These are phyloP conservation scores for Scenedesmus sp. DNA, from an alignment of 163 green algal genomes.

Conservation along the genomic window DNA sequence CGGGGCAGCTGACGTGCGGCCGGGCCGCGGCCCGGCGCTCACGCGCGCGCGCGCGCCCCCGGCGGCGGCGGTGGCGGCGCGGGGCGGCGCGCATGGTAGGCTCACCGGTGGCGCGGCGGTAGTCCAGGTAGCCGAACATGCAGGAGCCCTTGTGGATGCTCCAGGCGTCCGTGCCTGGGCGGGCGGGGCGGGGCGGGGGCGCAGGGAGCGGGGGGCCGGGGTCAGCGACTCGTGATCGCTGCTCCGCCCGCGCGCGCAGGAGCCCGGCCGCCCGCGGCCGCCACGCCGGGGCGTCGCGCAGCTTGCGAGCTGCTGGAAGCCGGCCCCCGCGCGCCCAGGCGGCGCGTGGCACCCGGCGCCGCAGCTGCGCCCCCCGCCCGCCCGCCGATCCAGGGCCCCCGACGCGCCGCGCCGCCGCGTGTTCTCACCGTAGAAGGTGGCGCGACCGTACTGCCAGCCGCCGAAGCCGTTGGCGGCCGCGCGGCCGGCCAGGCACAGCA, in stretches of 20 bases:
- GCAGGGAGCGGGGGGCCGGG: not conserved
- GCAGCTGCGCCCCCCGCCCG: no score
- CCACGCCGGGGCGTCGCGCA: not conserved
- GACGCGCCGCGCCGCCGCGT: not conserved
- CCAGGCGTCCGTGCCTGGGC: conserved; percentile 37
- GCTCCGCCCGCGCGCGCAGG: not conserved
- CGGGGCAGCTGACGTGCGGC: no score
- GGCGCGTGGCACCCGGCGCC: no score
- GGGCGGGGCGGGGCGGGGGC: no score
- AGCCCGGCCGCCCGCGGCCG: not conserved
- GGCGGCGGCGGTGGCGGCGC: not conserved
- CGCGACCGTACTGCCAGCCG: conserved; percentile 25
- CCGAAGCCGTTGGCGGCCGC: conserved; percentile 11
- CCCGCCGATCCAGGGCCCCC: not conserved
- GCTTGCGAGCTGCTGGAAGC: no score
- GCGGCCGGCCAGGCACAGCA: no score
- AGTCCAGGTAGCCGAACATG: conserved; percentile 44
- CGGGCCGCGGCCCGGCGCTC: no score
- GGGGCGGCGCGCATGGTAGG: no score
- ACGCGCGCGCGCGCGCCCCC: no score
- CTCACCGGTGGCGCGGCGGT: conserved; percentile 27
- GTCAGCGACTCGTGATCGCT: not conserved
- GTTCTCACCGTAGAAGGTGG: conserved; percentile 32
- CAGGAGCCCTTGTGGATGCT: conserved; percentile 51
- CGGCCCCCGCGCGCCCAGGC: no score